Evolutionary conservation across 2,329 filamentous ascomycete species (phyloP), one percentile per base, ranked within the genome.

Genomic region (Pestalotiopsis sp.): DNA sequence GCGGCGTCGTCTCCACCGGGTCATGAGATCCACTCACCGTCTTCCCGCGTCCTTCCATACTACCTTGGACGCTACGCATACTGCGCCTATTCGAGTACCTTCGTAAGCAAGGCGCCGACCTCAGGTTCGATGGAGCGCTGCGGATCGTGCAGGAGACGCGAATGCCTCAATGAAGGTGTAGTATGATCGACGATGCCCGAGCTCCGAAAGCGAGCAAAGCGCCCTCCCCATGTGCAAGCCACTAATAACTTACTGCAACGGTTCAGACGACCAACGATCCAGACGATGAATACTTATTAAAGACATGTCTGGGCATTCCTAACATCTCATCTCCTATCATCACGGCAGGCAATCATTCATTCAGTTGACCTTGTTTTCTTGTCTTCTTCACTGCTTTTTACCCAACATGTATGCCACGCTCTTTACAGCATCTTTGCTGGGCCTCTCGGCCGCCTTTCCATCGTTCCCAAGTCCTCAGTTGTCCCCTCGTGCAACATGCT

Each of bases 391-490:
- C 13, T 62, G 59, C 27, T 38, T 41, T 52, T 52, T 20, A 17
- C 38, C 17, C 52, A 58, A 56, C 23, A 66, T 66, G 64, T 60
- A 60, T 23, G 25, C 52, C 14, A 60, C 56, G 58, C 56, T 66
- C 64, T 31, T 66, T 59, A 66, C 52, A 49, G 64, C 64, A 25
- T 66, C 64, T 27, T 56, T 66, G 14, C 27, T 66, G 31, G 64
- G 64, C 23, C 56, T 66, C 23, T 60, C 64, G 58, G 39, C 52
- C 39, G 64, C 52, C 23, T 60, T 66, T 13, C 64, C 64, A 23
- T 66, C 64, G 20, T 52, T 66, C 52, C n/a, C 52, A 17, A 23
- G 39, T 27, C 56, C 64, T 17, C 12, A 36, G 25, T 56, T 66
- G 23, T 66, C 52, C 6, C 64, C 64, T 27, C 64, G 64, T 41